Percentiles rank a stretch among this genome's conserved stretches.
Conservation (phyloP, 306 rosid genomes). For the Quercus rubra region DNA sequence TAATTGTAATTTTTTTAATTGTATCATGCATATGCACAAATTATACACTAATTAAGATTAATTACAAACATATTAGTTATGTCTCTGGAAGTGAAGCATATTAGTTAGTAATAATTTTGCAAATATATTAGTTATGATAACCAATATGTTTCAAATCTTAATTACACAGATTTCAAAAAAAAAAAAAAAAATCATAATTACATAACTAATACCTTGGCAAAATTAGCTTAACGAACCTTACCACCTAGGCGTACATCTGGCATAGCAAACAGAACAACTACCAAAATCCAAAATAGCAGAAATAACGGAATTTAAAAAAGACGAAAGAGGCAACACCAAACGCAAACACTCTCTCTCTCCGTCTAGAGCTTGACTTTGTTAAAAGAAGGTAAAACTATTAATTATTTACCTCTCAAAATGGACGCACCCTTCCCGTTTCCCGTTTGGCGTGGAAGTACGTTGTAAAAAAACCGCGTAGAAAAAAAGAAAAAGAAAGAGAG, state of each 20-base stretch:
- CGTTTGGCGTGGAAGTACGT: conserved; percentile 34
- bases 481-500: not conserved
- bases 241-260: not conserved
- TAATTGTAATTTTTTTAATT: no score
- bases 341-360: not conserved
- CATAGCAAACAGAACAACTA: not conserved
- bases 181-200: no score
- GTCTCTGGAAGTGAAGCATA: no score
- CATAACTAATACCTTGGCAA: no score
- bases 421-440: conserved; percentile 18
- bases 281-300: conserved; percentile 1
- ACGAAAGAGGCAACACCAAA: not conserved
- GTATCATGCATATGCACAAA: rapidly evolving
- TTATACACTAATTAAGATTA: no score
- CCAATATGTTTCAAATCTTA: no score
- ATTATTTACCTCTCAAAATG: conserved; percentile 26
- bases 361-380: conserved; percentile 12
- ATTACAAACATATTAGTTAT: no score
- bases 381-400: not conserved
- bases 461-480: conserved; percentile 22
- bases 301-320: not conserved
- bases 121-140: no score
- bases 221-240: no score
- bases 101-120: no score
- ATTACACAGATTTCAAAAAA: no score